Evolutionary conservation across 2,329 filamentous ascomycete genomes (phyloP).

Genomic region (Penicillium sp.): DNA sequence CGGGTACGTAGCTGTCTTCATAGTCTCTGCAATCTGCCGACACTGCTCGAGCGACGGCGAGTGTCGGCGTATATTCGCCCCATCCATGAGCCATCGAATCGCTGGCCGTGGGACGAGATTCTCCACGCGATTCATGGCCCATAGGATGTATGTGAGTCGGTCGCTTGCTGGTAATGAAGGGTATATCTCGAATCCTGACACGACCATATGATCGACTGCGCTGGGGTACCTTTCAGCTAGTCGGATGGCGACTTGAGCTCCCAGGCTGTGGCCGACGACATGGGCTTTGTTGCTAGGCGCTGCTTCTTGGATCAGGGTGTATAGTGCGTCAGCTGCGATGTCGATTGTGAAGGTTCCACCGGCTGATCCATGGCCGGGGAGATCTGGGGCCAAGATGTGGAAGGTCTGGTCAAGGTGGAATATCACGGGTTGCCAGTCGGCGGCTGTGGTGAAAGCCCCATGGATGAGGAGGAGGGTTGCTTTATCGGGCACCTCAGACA

Average conservation of each 20-base stretch:
- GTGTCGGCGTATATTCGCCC: not conserved
- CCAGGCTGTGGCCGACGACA: not conserved
- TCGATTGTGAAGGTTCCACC: not conserved
- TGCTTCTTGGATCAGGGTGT: not conserved
- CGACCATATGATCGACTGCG: not conserved
- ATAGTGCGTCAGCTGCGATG: not conserved
- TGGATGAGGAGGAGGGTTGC: not conserved
- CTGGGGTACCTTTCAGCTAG: not conserved
- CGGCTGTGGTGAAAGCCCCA: not conserved
- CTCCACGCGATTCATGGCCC: not conserved
- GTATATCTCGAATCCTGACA: not conserved
- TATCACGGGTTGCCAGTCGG: not conserved
- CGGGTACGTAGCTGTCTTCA: not conserved
- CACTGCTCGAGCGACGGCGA: not conserved
- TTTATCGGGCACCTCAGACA: not conserved
- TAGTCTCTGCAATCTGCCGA: not conserved
- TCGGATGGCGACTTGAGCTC: not conserved
- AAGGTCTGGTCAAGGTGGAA: not conserved
- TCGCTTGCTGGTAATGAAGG: not conserved
- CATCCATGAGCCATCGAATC: not conserved
- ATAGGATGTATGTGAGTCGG: not conserved
- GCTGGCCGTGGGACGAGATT: not conserved
- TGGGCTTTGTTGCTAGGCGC: not conserved
- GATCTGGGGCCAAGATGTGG: not conserved
- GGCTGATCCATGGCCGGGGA: not conserved